Base-by-base conservation (phyloP, 345 rosid genomes). In the Lepidium sativum region DNA sequence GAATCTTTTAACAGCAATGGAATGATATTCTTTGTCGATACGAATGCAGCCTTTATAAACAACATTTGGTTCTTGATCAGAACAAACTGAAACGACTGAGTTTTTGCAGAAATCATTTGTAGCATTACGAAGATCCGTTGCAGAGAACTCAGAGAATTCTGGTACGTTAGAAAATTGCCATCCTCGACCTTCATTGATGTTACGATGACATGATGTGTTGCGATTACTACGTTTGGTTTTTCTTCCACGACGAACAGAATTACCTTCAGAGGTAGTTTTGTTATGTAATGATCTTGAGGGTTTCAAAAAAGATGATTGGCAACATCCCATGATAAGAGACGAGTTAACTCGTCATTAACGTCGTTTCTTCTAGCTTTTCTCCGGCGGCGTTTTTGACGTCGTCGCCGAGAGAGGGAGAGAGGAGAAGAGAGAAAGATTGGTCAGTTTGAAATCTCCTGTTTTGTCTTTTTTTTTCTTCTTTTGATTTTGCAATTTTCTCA, bases 1-100 rank as follows among this genome's bases (percentile, higher is more conserved):
- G 65, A 89, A 87, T 68, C 73, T 84, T 80, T 92, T 89, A 70
- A 92, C 82, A 37, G 96, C 97, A 63, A 89, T 86, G 84, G 81
- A 43, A 79, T 76, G 58, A 25, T 5, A 25, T 5, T 70, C 75
- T 49, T 72, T 74, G 33, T 72, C 67, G 27, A 57, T 76, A 53
- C 65, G 79, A 16, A 92, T 77, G 25, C 81, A 79, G 23, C 98
- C 97, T 77, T 77, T 75, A 76, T 89, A 92, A 43, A 92, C 96
- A 12, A 83, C 75, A 75, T 92, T 89, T 20, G 90, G 84, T n/a
- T 88, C 83, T 73, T 84, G 87, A 25, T 83, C 96, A 9, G 91
- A 84, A 73, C 84, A 75, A 79, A 80, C 91, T 2, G 96, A 92
- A 0, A 89, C 85, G 67, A 92, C 80, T 15, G 72, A 77, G 44